Base-by-base conservation (phyloP, 1,284 basidiomycete genomes). In the Moesziomyces globuligerus region DNA sequence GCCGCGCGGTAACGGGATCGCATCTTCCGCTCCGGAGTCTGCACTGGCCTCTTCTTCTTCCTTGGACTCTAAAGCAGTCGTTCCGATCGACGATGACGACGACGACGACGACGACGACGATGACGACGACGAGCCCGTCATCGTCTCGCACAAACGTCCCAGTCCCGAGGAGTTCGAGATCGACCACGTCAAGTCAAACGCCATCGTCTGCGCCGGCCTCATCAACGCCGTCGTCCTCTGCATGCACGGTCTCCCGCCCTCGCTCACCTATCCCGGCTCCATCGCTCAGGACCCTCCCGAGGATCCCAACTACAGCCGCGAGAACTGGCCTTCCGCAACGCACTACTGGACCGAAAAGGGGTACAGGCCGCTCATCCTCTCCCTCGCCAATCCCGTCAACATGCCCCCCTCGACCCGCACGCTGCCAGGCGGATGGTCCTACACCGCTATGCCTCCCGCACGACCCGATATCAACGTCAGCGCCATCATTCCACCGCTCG, bases 161-260 rank as follows among this genome's bases (percentile, higher is more conserved):
- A 25, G 49, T 24, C 38, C 44, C 6, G 45, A 50, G 15, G 71
- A 69, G 23, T 50, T 75, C 45, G 52, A 64, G 42, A 54, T 71
- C 29, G 68, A 76, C 28, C 59, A 73, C 29, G 40, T 55, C 39
- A 53, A 52, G 36, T 68, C 61, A 10, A 65, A 73, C 36, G 67
- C 64, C 8, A 52, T 76, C 49, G 75, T 81, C 21, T 82, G 80
- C 47, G 58, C 79, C 0, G 80, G 80, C 13, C 39, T 79, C 37
- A 59, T 82, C 28, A 46, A 60, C 20, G 72, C 74, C 15, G 62
- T 68, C 11, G 75, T 82, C 21, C 55, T 79, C 21, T 75, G 75
- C 54, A 72, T 75, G 56, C 70, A 76, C 23, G 78, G 76, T 20
- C 37, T 79, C 1, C 78, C 79, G 11, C 67, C 53, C 8, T n/a